A percentile compares a stretch with the other conserved stretches of the same genome.
These are phyloP conservation scores for Globisporangium paddicum DNA, from an alignment of 352 stramenopile genomes.

Conservation along the genomic window DNA sequence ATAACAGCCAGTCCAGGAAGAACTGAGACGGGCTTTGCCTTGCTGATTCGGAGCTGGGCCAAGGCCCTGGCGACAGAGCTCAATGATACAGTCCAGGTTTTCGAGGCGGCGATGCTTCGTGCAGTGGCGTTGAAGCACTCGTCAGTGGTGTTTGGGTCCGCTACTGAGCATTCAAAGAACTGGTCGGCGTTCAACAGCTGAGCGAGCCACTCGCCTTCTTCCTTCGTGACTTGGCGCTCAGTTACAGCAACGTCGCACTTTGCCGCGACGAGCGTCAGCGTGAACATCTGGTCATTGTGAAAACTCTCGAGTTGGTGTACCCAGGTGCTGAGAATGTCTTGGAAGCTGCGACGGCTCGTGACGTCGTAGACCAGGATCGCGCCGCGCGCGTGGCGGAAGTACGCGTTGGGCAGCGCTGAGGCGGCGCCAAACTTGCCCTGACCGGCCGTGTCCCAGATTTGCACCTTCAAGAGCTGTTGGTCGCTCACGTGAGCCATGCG, in stretches of 20 bases:
- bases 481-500: constrained; percentile 24
- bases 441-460: constrained; percentile 49
- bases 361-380: constrained; percentile 47
- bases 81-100: background rate
- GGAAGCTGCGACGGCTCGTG: constrained; percentile 28
- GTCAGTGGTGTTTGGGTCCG: background rate
- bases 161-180: constrained; percentile 22
- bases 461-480: constrained; percentile 33
- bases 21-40: background rate
- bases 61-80: background rate
- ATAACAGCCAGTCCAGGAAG: background rate
- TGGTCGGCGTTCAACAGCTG: constrained; percentile 14
- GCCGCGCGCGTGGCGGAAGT: constrained; percentile 36
- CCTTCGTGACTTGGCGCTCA: constrained; percentile 11
- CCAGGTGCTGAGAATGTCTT: constrained; percentile 23
- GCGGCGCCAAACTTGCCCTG: constrained; percentile 37
- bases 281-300: constrained; percentile 16
- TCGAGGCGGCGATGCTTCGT: background rate
- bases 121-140: constrained; percentile 1
- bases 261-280: constrained; percentile 29
- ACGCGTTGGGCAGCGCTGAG: constrained; percentile 26
- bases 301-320: constrained; percentile 21
- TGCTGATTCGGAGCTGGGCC: background rate
- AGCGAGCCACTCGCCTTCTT: constrained; percentile 20
- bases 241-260: constrained; percentile 10